Base-by-base conservation (phyloP, 352 stramenopile species). In the Blastocystis sp. region DNA sequence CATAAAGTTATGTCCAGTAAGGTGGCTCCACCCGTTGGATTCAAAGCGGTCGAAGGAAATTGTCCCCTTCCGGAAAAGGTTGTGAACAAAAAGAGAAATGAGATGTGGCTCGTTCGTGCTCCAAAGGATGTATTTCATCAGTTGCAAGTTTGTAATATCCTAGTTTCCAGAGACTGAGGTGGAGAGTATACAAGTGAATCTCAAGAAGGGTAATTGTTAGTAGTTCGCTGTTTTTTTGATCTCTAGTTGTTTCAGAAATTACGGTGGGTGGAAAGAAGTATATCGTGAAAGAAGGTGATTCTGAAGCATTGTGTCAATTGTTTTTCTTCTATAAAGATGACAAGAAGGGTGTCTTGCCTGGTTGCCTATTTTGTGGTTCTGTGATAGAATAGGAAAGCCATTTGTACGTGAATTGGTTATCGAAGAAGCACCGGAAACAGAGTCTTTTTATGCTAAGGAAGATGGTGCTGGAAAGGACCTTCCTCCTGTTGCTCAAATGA, bases 81-180 rank as follows among this genome's bases (percentile, higher is more conserved):
- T 19, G 73, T 84, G 15, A 66, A 58, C 7, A 84, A 84, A 51
- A 84, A 84, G 48, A n/a, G 59, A 17, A 84, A 84, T 42, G 73
- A 84, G 73, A 84, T 84, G 27, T 84, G 73, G 73, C 33, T 84
- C 22, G 68, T 84, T 48, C 73, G 53, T 24, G 73, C 73, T 84
- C 73, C 73, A 1, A 69, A 68, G 33, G 53, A 66, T 51, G 73
- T 84, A 84, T 9, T 27, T 33, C 4, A 56, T 30, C 6, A 40
- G 48, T 19, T 11, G 17, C 48, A 22, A n/a, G n/a, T 40, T 24
- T 68, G 35, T 68, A 15, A 48, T 42, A n/a, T 9, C 48, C 1
- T 84, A 84, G 73, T 84, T 84, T 69, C 73, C 73, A 5, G 73
- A 84, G 53, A 64, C 73, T 19, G 73, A 84, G 24, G 27, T 84